Percentiles rank a stretch among this genome's conserved stretches.
Conservation (phyloP, 192 early-diverging fungal genomes). For the Coemansia sp. region DNA sequence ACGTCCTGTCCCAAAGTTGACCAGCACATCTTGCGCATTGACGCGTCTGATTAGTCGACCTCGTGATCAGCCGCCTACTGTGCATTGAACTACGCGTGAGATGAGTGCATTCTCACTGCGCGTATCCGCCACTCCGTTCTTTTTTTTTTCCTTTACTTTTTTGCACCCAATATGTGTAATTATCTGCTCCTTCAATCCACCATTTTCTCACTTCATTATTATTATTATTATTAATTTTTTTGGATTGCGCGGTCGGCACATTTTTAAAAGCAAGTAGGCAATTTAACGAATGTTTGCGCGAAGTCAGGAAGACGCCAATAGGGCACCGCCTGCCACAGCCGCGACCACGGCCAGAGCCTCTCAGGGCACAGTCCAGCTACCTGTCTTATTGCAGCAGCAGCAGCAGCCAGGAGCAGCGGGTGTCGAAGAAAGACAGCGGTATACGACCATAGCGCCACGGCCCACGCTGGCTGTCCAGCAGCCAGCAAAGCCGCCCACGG, state of each 20-base stretch:
- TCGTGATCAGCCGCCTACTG: neutral
- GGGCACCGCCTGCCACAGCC: neutral
- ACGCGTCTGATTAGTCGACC: neutral
- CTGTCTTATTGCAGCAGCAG: neutral
- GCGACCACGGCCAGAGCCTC: neutral
- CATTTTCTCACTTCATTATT: neutral
- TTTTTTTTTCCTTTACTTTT: neutral
- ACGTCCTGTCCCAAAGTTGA: too few relatives aligned
- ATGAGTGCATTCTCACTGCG: neutral
- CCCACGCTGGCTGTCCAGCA: conserved; percentile 6
- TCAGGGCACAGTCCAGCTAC: neutral
- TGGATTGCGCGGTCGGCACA: neutral
- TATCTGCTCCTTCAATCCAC: neutral
- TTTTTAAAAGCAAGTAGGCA: neutral
- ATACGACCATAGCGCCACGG: conserved; percentile 22
- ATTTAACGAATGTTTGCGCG: conserved; percentile 24
- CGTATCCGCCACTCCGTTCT: neutral
- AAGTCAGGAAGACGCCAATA: conserved; percentile 13
- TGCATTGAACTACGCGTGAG: neutral
- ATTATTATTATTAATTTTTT: neutral
- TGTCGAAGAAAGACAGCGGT: neutral
- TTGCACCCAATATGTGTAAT: neutral
- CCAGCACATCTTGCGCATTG: neutral
- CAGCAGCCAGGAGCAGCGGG: neutral
- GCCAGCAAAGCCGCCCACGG: neutral